Evolutionary conservation across 2,329 filamentous ascomycete species (phyloP), one percentile per base, ranked within the genome.

Genomic region (Colletotrichum acutatum): DNA sequence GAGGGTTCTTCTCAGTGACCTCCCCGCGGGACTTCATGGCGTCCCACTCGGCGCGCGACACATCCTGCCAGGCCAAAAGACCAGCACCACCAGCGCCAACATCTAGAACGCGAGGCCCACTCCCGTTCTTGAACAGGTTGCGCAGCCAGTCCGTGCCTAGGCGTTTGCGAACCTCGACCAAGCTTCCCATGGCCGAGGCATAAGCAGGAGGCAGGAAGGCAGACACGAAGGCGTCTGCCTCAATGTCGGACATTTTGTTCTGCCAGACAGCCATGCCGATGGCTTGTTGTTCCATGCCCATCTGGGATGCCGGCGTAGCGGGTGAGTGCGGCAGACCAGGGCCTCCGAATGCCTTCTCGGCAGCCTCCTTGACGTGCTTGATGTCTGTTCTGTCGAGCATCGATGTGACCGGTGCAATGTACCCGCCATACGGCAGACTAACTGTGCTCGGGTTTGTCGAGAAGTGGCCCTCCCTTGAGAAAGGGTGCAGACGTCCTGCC

Each of bases 41-140:
- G 66, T 93, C 90, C 92, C 94, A 97, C 80, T 98, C 95, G 0
- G 95, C 93, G 74, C 91, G 87, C 16, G 97, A 77, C 11, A 98
- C 87, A 76, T 96, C 92, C 66, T 94, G 87, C 90, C 94, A 96
- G 6, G 94, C 94, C 5, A 93, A 83, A 42, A 95, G 83, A 11
- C 90, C 93, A 19, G 92, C 93, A 14, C 94, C 94, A 22, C 90
- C 94, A 26, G 90, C 90, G 8, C 94, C 94, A 5, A 91, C 91
- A 79, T 97, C 94, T 5, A 97, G 85, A 7, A 97, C 87, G 34
- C 90, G 88, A 22, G 93, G 86, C 1, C 87, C 84, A 5, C 75
- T 68, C 28, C 57, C 74, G 76, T 90, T 89, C 28, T 84, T 83
- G 19, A 94, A 83, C 56, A 94, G 85, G 3, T 87, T 87, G 71